These are phyloP conservation scores for Blastomyces gilchristii DNA, from an alignment of 2,329 filamentous ascomycete species.

Conservation along the genomic window DNA sequence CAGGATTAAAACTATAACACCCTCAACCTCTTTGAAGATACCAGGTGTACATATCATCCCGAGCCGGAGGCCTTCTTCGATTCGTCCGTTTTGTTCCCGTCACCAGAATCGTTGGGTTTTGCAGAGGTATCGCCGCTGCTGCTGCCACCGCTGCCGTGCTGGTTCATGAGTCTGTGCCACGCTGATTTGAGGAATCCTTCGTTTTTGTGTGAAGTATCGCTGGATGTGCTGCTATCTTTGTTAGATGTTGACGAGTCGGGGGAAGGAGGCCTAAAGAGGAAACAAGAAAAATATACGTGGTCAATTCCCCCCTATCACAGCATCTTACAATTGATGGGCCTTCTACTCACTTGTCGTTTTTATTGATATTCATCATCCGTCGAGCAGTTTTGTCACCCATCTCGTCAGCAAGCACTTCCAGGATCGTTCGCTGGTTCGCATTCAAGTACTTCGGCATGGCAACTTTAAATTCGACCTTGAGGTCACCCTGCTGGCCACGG, in stretches of 20 bases:
- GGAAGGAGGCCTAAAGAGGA: conserved; percentile 13
- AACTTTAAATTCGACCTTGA: conserved; percentile 90
- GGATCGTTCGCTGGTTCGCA: conserved; percentile 79
- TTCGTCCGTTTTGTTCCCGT: conserved; percentile 21
- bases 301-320: background rate
- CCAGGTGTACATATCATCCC: conserved; percentile 19
- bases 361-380: conserved; percentile 71
- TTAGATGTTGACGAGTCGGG: conserved; percentile 13
- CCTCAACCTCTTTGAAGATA: background rate
- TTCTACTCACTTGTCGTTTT: conserved; percentile 44
- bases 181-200: conserved; percentile 88
- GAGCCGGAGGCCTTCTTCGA: conserved; percentile 34
- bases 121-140: conserved; percentile 18
- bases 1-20: background rate
- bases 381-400: conserved; percentile 87
- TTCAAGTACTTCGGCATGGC: conserved; percentile 90
- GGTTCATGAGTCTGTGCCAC: conserved; percentile 85
- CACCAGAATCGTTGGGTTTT: conserved; percentile 15
- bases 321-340: background rate
- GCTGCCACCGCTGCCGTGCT: conserved; percentile 31
- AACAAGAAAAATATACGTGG: background rate
- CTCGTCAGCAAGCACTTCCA: conserved; percentile 95
- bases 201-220: conserved; percentile 53
- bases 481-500: conserved; percentile 56
- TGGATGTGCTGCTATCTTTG: conserved; percentile 4